A percentile compares a stretch with the other conserved stretches of the same genome.
These are phyloP conservation scores for sweet orange (Citrus sinensis) DNA, from an alignment of 345 rosid species.

Conservation along the genomic window DVS_A1.0 CM039161.1:4685001-4685500, in stretches of 20 bases:
- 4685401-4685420: constrained; percentile 69
- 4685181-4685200: neutral
- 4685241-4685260: neutral
- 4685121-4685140: neutral
- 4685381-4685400: constrained; percentile 88
- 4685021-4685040: neutral
- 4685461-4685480: constrained; percentile 70
- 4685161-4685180: neutral
- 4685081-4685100: neutral
- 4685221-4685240: neutral
- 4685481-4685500: neutral
- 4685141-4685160: neutral
- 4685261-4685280: neutral
- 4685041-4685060: neutral
- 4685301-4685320: neutral
- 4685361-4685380: constrained; percentile 42
- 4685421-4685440: constrained; percentile 81
- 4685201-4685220: neutral
- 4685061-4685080: neutral
- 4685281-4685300: neutral
- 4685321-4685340: neutral
- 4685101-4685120: neutral
- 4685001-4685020: neutral
- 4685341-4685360: neutral
- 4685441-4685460: constrained; percentile 83